Evolutionary conservation across 345 rosid genomes (phyloP), one percentile per base, ranked within the genome.

Genomic region (Citrus sp.): DNA sequence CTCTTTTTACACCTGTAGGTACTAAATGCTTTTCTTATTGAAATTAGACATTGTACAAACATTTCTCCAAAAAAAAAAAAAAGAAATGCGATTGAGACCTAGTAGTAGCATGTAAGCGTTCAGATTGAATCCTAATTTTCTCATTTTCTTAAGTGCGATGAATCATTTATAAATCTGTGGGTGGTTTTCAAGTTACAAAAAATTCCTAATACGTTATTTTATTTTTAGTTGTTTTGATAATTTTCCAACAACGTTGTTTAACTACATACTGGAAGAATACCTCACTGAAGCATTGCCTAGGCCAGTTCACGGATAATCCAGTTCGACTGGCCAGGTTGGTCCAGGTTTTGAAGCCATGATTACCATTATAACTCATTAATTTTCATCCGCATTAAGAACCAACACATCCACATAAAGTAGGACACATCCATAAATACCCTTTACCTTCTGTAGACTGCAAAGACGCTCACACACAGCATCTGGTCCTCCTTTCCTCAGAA

Each of bases 401-500:
- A 12, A 42, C 49, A 72, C 64, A 34, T 72, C 54, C 21, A 51
- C 42, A 7, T 9, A 13, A 55, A 71, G n/a, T 7, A 56, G 2
- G 66, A 37, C 70, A 28, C 7, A 13, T 32, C 22, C 22, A 78
- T n/a, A 24, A 55, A 34, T 0, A 22, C 13, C 22, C 22, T 22
- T 24, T 88, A 95, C 99, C 98, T 92, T 95, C 80, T 84, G 83
- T 81, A 95, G 84, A 68, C 81, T 86, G 82, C 94, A 93, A 78
- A 95, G 93, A 78, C 70, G 81, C 77, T 91, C 91, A 82, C 96
- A 89, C 81, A 95, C 94, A 28, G 97, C 99, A 84, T 88, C 89
- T 66, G 98, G 98, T 65, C 98, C 99, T 70, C 94, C 99, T 86
- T 86, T 90, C 80, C 99, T 87, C 82, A 95, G 75, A 74, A 93